These are phyloP conservation scores for Leccinum boreale DNA, from an alignment of 768 basidiomycete species.

Conservation along the genomic window DNA sequence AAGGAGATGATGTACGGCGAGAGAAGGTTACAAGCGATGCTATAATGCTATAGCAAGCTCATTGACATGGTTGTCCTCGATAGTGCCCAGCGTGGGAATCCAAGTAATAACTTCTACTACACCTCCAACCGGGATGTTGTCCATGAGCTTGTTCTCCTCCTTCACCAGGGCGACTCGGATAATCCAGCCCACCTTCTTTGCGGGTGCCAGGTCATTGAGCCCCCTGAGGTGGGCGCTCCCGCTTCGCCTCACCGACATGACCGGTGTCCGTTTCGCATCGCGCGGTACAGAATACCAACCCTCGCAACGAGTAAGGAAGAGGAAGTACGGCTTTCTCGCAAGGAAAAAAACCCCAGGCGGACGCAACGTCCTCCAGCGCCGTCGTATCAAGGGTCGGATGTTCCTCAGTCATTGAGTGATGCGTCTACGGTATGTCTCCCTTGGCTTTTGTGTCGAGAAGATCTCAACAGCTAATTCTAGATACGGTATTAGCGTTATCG, in stretches of 20 bases:
- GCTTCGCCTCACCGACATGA: conserved; percentile 15
- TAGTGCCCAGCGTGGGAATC: conserved; percentile 17
- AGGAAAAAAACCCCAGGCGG: conserved; percentile 67
- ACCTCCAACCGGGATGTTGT: conserved; percentile 9
- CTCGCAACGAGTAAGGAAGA: conserved; percentile 89
- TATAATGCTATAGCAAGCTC: neutral
- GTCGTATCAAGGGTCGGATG: conserved; percentile 73
- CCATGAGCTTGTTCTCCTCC: conserved; percentile 18
- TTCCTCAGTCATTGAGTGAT: conserved; percentile 71
- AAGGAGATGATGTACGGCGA: neutral
- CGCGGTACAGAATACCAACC: conserved; percentile 94
- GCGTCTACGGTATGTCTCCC: conserved; percentile 9
- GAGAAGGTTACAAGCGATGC: neutral
- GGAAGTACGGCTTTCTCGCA: conserved; percentile 88
- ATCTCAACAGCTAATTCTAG: neutral
- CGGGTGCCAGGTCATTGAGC: conserved; percentile 11
- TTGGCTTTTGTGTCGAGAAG: neutral
- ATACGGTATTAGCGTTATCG: neutral
- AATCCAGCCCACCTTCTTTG: conserved; percentile 13
- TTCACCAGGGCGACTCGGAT: conserved; percentile 22
- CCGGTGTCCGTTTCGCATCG: conserved; percentile 50
- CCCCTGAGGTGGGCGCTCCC: conserved; percentile 23
- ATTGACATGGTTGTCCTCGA: neutral
- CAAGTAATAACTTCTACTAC: neutral
- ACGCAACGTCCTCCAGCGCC: conserved; percentile 65